Evolutionary conservation across 306 rosid genomes (phyloP).

Genomic region (Quercus wislizeni): DNA sequence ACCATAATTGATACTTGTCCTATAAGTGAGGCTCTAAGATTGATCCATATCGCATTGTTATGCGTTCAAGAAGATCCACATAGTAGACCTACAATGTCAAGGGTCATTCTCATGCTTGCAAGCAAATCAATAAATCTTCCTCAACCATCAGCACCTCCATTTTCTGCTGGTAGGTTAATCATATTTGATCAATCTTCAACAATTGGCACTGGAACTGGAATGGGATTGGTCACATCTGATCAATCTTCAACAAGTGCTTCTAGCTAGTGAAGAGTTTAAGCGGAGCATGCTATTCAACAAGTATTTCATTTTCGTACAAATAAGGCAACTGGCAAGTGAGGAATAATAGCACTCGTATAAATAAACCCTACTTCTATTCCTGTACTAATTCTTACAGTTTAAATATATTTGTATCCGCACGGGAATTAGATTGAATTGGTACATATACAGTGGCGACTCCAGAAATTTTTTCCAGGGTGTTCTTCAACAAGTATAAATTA

Average conservation of each 20-base stretch:
- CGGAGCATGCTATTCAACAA: background rate
- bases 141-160: constrained; percentile 23
- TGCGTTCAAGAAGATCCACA: constrained; percentile 33
- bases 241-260: background rate
- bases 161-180: constrained; percentile 7
- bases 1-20: constrained; percentile 9
- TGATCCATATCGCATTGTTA: constrained; percentile 37
- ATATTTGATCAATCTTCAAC: background rate
- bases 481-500: too few relatives aligned
- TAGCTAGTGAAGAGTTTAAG: background rate
- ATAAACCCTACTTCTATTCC: background rate
- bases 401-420: background rate
- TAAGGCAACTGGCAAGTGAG: background rate
- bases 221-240: background rate
- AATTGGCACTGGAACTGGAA: background rate
- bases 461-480: too few relatives aligned
- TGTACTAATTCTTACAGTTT: background rate
- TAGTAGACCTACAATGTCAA: constrained; percentile 29
- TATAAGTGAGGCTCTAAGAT: constrained; percentile 20
- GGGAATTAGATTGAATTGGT: background rate
- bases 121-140: constrained; percentile 19
- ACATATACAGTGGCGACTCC: background rate
- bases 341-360: background rate
- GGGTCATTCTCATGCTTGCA: constrained; percentile 28
- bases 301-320: background rate